phyloP scores from a whole-genome alignment of 306 rosid species.

The Lathyrus aphaca region DNA sequence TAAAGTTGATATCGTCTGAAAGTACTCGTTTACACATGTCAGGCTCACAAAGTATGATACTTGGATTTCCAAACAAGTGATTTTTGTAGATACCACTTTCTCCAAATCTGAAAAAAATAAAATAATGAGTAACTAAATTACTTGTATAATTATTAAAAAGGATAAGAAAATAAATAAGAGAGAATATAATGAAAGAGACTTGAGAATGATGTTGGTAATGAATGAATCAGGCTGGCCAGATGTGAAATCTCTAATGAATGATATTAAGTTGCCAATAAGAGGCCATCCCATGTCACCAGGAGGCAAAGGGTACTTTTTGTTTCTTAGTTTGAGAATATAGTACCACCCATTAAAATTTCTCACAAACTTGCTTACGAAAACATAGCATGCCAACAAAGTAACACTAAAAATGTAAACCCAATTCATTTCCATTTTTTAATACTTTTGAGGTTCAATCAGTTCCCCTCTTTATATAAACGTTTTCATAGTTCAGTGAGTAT shows the following conservation, averaged over 20 bases:
- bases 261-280: background rate
- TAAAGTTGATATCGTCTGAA: conserved; percentile 34
- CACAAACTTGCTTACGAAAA: background rate
- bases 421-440: conserved; percentile 11
- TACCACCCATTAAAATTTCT: conserved; percentile 20
- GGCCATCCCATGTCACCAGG: conserved; percentile 36
- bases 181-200: background rate
- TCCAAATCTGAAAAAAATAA: conserved; percentile 4
- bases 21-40: conserved; percentile 33
- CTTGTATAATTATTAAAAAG: too few relatives aligned
- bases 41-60: conserved; percentile 26
- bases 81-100: conserved; percentile 17
- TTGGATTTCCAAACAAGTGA: conserved; percentile 21
- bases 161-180: too few relatives aligned
- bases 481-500: too few relatives aligned
- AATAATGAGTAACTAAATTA: background rate
- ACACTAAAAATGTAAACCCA: background rate
- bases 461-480: too few relatives aligned
- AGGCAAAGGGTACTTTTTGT: background rate
- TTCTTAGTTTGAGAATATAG: conserved; percentile 2
- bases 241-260: conserved; percentile 12
- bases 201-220: conserved; percentile 16
- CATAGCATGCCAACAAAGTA: background rate
- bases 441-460: too few relatives aligned
- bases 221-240: conserved; percentile 15